A percentile compares a stretch with the other conserved stretches of the same genome.
Evolutionary conservation across 352 stramenopile species (phyloP).

Genomic region (Phytopythium vexans): DNA sequence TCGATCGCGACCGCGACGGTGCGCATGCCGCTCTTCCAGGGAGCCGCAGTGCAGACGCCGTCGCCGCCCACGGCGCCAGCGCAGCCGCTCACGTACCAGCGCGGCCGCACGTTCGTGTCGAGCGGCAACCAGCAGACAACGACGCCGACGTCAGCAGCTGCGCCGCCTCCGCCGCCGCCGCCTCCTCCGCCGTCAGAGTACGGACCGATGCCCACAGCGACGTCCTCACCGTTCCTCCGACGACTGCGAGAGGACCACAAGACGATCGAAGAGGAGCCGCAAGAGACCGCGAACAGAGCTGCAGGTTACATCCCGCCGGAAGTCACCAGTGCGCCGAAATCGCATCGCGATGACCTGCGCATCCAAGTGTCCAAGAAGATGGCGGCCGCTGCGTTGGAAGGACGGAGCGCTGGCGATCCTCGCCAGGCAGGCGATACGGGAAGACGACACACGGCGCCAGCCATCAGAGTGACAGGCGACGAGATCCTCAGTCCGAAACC

Average conservation of each 20-base stretch:
- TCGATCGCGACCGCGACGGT: conserved; percentile 43
- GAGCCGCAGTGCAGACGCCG: conserved; percentile 7
- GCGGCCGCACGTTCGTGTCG: conserved; percentile 16
- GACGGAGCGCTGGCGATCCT: not conserved
- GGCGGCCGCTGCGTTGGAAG: conserved; percentile 30
- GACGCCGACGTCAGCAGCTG: too few species aligned
- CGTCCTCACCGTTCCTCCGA: too few species aligned
- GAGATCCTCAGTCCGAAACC: too few species aligned
- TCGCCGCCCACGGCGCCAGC: conserved; percentile 12
- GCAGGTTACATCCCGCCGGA: not conserved
- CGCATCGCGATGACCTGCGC: conserved; percentile 55
- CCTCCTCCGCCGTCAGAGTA: conserved; percentile 9
- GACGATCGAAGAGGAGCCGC: too few species aligned
- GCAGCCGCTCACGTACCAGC: conserved; percentile 18
- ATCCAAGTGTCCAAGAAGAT: conserved; percentile 84
- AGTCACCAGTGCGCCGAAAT: conserved; percentile 5
- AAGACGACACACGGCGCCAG: too few species aligned
- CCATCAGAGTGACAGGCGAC: too few species aligned
- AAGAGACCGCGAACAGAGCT: too few species aligned
- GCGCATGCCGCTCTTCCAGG: conserved; percentile 1
- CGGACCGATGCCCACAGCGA: conserved; percentile 2
- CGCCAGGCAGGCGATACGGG: too few species aligned
- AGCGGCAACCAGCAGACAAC: not conserved
- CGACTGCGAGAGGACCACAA: not conserved
- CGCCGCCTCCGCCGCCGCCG: conserved; percentile 7